Evolutionary conservation across 345 rosid genomes (phyloP), one percentile per base, ranked within the genome.

Genomic region (Murraya koenigii): DNA sequence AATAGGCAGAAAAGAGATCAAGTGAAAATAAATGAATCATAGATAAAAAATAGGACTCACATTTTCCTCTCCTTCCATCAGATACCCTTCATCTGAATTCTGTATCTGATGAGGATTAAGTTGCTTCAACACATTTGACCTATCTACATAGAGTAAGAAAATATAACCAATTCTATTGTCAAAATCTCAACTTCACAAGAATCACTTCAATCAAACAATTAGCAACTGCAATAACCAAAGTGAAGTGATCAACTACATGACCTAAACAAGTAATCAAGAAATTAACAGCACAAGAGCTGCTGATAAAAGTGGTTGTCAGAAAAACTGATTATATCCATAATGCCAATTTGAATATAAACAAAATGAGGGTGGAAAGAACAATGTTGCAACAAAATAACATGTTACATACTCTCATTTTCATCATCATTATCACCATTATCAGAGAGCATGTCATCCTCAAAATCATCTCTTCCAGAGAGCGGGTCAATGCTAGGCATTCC

Each of bases 391-490:
- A 38, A 67, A 25, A 33, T 7, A 39, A 75, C 23, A 35, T 33
- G 70, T 66, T 25, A 79, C 78, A 63, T 86, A 88, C 94, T 84
- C 66, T 71, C 75, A 67, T 74, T 66, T 73, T 72, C 86, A 78
- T 85, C 85, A 78, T 80, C 75, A 49, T 82, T 80, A 69, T 89
- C 95, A 44, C 49, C 49, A 71, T 89, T 91, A 47, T 89, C 95
- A 13, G 92, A 90, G 62, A 90, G 72, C 75, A 86, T 77, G 74
- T 76, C 95, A 75, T 89, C 85, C 79, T 91, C 95, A 82, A 90
- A 96, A 89, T 96, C 98, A 85, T 95, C 96, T 49, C 76, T 85
- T 28, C 76, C 86, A 17, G 87, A 79, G 67, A 87, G 71, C 28
- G 75, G 54, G 68, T 90, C 93, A 77, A 85, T 84, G 68, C 80